Evolutionary conservation across 768 basidiomycete species (phyloP).

Genomic region (Polyporus arcularius): DNA sequence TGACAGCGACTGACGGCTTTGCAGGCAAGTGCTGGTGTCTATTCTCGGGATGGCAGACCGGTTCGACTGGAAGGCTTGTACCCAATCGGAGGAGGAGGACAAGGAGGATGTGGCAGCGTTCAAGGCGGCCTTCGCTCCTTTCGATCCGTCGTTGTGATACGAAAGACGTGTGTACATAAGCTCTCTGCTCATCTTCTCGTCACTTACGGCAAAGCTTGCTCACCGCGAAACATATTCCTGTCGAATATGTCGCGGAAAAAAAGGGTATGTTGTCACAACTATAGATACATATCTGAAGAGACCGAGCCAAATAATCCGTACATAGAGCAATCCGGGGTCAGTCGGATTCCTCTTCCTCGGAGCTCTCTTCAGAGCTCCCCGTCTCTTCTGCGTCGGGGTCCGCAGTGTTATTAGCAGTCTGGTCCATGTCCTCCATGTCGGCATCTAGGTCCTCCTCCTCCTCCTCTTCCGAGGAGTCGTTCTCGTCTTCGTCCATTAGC

Average conservation of each 20-base stretch:
- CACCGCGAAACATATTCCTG: no score
- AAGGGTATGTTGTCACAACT: background rate
- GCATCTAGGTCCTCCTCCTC: conserved; percentile 60
- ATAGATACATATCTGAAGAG: background rate
- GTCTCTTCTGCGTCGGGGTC: conserved; percentile 49
- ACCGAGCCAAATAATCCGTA: background rate
- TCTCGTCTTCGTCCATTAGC: conserved; percentile 36
- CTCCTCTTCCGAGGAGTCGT: conserved; percentile 36
- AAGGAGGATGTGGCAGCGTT: conserved; percentile 80
- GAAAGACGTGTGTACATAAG: background rate
- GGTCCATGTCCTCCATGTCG: conserved; percentile 58
- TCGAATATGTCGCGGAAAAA: background rate
- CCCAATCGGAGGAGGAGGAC: conserved; percentile 82
- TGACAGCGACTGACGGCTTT: background rate
- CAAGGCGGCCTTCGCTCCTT: conserved; percentile 78
- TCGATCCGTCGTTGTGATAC: conserved; percentile 52
- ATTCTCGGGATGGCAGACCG: conserved; percentile 78
- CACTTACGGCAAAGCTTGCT: no score
- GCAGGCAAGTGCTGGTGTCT: conserved; percentile 78
- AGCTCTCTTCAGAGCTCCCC: conserved; percentile 5
- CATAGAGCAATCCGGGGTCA: background rate
- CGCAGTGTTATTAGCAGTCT: conserved; percentile 40
- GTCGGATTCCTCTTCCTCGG: conserved; percentile 9
- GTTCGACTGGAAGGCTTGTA: conserved; percentile 91
- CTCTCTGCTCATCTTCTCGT: background rate